phyloP scores from a whole-genome alignment of 495 filamentous ascomycete species.

The Tuber melanosporum region DNA sequence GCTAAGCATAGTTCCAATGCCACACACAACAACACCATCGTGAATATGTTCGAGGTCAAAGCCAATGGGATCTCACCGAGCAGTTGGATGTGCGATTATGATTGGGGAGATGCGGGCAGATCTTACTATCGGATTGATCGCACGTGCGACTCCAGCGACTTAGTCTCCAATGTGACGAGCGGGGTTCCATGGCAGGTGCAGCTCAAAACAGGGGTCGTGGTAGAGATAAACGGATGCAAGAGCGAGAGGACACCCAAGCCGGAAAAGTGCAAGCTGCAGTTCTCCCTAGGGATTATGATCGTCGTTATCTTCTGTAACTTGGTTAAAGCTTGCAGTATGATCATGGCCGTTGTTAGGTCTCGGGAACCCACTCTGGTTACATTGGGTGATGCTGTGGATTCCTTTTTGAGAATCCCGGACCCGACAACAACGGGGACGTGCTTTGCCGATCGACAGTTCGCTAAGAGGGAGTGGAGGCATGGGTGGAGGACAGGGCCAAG shows the following conservation, averaged over 20 bases:
- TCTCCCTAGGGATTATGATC: constrained; percentile 41
- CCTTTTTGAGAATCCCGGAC: constrained; percentile 1
- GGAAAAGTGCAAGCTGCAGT: constrained; percentile 38
- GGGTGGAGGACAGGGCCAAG: background rate
- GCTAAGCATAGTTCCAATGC: background rate
- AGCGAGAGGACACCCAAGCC: background rate
- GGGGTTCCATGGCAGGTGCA: background rate
- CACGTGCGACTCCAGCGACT: background rate
- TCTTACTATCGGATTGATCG: no score
- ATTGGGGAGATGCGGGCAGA: no score
- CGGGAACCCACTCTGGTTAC: constrained; percentile 17
- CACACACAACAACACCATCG: background rate
- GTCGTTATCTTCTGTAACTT: background rate
- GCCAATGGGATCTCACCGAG: background rate
- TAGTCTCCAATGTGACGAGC: background rate
- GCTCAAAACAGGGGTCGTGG: background rate
- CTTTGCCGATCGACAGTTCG: constrained; percentile 26
- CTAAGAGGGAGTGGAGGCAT: constrained; percentile 10
- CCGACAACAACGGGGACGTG: constrained; percentile 34
- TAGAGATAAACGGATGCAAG: background rate
- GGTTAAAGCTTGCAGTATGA: constrained; percentile 23
- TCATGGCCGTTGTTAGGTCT: constrained; percentile 26
- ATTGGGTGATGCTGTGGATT: constrained; percentile 10
- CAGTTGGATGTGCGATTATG: no score
- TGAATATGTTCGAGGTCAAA: background rate